phyloP scores from a whole-genome alignment of 179 eudicot species.

The Carnegiea gigantea region DNA sequence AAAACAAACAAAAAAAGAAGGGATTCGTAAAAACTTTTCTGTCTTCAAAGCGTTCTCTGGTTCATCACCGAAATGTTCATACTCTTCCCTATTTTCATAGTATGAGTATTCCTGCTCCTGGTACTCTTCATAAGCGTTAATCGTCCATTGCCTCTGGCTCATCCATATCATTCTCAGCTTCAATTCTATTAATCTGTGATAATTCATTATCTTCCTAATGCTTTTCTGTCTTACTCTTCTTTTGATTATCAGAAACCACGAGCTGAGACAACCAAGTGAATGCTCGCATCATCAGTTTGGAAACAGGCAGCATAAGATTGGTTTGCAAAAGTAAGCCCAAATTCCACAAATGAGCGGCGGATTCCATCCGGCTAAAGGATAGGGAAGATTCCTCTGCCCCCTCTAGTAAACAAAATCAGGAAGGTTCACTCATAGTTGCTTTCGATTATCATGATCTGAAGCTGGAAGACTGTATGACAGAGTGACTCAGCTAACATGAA shows the following conservation, averaged over 20 bases:
- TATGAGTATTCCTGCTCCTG: slow-evolving; percentile 25
- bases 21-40: too few species aligned
- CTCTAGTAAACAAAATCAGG: too few species aligned
- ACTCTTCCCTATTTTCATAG: slow-evolving; percentile 25
- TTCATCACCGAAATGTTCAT: slow-evolving; percentile 33
- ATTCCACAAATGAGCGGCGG: too few species aligned
- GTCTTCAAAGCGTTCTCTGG: too few species aligned
- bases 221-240: slow-evolving; percentile 33
- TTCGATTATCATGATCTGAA: too few species aligned
- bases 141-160: slow-evolving; percentile 24
- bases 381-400: too few species aligned
- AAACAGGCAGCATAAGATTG: not conserved
- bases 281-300: not conserved
- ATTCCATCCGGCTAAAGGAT: too few species aligned
- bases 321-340: too few species aligned
- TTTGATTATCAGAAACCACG: slow-evolving; percentile 26
- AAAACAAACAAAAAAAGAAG: too few species aligned
- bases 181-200: slow-evolving; percentile 2
- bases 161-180: slow-evolving; percentile 17
- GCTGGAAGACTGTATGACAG: too few species aligned
- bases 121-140: slow-evolving; percentile 21
- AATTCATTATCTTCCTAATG: slow-evolving; percentile 18
- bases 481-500: too few species aligned
- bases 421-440: too few species aligned
- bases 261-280: slow-evolving; percentile 18